A percentile compares a stretch with the other conserved stretches of the same genome.
phyloP scores from a whole-genome alignment of 2,329 filamentous ascomycete genomes.

The Fusarium torulosum region DNA sequence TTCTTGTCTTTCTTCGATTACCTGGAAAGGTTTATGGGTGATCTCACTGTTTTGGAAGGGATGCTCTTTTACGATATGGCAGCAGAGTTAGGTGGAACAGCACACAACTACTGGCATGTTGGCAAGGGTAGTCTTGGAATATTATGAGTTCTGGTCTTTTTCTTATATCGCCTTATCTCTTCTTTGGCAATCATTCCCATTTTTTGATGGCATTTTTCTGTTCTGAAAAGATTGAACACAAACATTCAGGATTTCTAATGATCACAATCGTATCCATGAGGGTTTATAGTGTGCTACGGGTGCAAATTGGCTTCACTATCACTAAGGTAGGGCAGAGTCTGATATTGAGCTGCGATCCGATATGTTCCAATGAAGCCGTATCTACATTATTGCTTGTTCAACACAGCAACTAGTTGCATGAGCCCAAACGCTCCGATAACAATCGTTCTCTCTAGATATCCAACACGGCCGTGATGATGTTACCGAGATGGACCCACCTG shows the following conservation, averaged over 20 bases:
- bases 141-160: slow-evolving; percentile 13
- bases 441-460: not conserved
- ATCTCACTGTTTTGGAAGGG: slow-evolving; percentile 13
- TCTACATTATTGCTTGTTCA: not conserved
- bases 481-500: slow-evolving; percentile 41
- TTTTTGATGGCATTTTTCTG: not conserved
- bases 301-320: not conserved
- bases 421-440: not conserved
- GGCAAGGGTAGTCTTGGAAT: slow-evolving; percentile 11
- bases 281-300: not conserved
- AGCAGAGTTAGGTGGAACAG: slow-evolving; percentile 43
- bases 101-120: slow-evolving; percentile 33
- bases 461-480: slow-evolving; percentile 1
- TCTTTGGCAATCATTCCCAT: not conserved
- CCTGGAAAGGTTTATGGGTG: slow-evolving; percentile 5
- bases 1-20: not conserved
- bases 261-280: not conserved
- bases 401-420: not conserved
- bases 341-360: not conserved
- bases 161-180: not conserved
- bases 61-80: slow-evolving; percentile 18
- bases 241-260: not conserved
- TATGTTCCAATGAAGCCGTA: not conserved
- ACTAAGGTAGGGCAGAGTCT: not conserved
- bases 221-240: not conserved